Base-by-base conservation (phyloP, 139 green algal species). In the Chlorella sp. region DNA sequence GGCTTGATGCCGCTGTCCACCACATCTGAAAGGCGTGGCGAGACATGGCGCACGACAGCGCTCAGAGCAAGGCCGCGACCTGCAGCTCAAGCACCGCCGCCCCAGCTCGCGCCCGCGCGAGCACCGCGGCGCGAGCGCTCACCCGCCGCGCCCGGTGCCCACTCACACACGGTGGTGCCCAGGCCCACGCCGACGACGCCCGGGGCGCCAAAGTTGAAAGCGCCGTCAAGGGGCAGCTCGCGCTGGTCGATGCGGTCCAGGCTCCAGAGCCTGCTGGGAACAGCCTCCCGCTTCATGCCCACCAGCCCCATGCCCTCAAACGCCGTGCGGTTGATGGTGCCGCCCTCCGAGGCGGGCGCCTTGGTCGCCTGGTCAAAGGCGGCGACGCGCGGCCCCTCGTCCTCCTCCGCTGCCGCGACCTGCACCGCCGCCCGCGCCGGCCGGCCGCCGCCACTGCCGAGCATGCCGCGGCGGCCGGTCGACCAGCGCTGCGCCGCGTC, bases 201-300 rank as follows among this genome's bases (percentile, higher is more conserved):
- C 12, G 8, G 27, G 9, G 61, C 59, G 43, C 73, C 65, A 29
- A 71, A 80, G 33, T 36, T 69, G 51, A 76, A 93, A 2, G 15
- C 53, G 40, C 70, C 65, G 51, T 95, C 81, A 59, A 95, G 82
- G 0, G 90, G 90, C 45, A 90, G 72, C 2, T 50, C 55, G 36
- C 80, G 56, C 77, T 95, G 90, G 77, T 94, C 90, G 3, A 94
- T 45, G 0, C 90, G 77, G 60, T 95, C 90, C 40, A 95, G 66
- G 73, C 87, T 88, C 90, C 88, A 95, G 71, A 78, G 77, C 58
- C 35, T 29, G 50, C 35, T 27, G 53, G 5, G n/a, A 25, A 86
- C 14, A 15, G 56, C 62, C 56, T 84, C 62, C 19, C 17, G 38
- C 63, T n/a, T n/a, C n/a, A n/a, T n/a, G n/a, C n/a, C n/a, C n/a